Evolutionary conservation across 176 grass and related monocot species (phyloP), one percentile per base, ranked within the genome.

Genomic region (Neostapfia colusana): DNA sequence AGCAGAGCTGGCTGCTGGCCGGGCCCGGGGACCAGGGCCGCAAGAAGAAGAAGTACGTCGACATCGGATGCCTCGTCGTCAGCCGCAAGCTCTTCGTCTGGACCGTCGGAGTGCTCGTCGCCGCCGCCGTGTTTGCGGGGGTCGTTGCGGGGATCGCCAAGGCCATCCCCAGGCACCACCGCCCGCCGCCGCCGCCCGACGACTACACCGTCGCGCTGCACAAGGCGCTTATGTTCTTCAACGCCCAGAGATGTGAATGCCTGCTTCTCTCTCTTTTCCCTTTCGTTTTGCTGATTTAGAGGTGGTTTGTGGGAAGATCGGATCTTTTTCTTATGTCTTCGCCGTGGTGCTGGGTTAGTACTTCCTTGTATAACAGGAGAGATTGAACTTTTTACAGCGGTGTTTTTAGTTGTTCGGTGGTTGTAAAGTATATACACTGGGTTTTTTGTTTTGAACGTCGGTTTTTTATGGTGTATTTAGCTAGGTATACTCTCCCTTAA

Each of bases 191-290:
- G 40, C 90, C 90, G n/a, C 90, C 86, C 0, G 93, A 97, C 73
- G 81, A 91, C 44, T 97, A 85, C 88, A 97, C 93, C 58, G 34
- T 93, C 38, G 90, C 93, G 81, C 85, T 97, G 49, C 90, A 60
- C 65, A 89, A 93, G 81, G 93, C 93, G 23, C 93, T 97, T 73
- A 90, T 85, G 85, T 97, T 97, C 90, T 97, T 97, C 88, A 93
- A 97, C 59, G 93, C 86, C 13, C 93, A 97, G 81, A 77, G 79
- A 97, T 97, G 93, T 97, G 77, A 97, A 89, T 74, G 55, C 5
- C 12, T 73, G 55, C 7, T 4, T 78, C 59, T 40, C 18, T 21
- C 5, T 12, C 40, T 60, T 57, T 51, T 36, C 21, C 36, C 41
- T 20, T 75, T 27, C 25, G 15, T 64, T 61, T 26, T 25, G 45